Evolutionary conservation across 116 monocot species (phyloP).

Genomic region (Cymodocea nodosa): DNA sequence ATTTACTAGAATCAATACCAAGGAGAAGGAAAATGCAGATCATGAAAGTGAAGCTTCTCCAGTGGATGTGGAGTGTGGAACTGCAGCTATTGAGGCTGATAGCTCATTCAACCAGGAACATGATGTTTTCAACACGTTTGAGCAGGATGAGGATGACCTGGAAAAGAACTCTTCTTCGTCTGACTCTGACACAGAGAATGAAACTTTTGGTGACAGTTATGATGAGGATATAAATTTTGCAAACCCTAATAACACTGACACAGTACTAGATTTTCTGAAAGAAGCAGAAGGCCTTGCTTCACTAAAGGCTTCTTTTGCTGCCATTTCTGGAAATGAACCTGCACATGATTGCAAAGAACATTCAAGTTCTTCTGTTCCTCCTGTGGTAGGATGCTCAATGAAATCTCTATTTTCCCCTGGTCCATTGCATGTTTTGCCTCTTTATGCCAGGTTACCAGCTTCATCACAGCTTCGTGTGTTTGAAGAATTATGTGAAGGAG

Average conservation of each 20-base stretch:
- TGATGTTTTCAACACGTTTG: conserved; percentile 47
- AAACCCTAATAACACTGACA: conserved; percentile 14
- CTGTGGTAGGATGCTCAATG: conserved; percentile 6
- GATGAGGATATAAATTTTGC: conserved; percentile 26
- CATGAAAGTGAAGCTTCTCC: conserved; percentile 10
- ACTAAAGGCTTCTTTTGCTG: conserved; percentile 75
- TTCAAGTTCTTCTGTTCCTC: conserved; percentile 9
- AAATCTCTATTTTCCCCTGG: conserved; percentile 7
- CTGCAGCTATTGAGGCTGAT: conserved; percentile 42
- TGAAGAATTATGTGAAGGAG: conserved; percentile 54
- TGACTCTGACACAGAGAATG: conserved; percentile 43
- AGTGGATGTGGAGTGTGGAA: conserved; percentile 28
- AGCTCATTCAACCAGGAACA: conserved; percentile 15
- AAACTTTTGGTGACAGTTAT: conserved; percentile 24
- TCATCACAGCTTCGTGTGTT: conserved; percentile 73
- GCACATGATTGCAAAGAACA: conserved; percentile 6
- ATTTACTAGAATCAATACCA: conserved; percentile 11
- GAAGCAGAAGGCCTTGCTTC: conserved; percentile 42
- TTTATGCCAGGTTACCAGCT: conserved; percentile 95
- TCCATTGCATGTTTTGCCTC: conserved; percentile 63
- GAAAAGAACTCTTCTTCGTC: conserved; percentile 25
- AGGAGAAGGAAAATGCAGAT: conserved; percentile 2
- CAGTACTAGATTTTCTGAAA: conserved; percentile 33
- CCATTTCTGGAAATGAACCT: conserved; percentile 27
- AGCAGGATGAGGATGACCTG: conserved; percentile 29